These are phyloP conservation scores for Dissophora ornata DNA, from an alignment of 192 early-diverging fungal genomes.

Conservation along the genomic window DNA sequence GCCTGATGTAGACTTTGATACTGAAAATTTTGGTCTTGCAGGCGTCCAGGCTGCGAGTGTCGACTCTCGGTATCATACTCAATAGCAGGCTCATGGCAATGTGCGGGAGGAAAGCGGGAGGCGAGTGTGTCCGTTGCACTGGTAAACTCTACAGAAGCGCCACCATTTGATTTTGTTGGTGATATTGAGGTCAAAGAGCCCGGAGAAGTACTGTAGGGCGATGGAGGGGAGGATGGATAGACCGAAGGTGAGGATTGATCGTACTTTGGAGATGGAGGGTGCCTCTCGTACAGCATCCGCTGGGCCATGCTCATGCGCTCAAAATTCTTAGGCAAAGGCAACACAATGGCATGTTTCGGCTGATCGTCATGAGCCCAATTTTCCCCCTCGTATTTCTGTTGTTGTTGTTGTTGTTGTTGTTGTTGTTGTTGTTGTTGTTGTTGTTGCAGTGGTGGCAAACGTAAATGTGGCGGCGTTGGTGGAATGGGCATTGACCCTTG, in stretches of 20 bases:
- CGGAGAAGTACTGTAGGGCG: background rate
- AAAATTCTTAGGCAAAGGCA: constrained; percentile 7
- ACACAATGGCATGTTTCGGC: constrained; percentile 2
- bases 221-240: background rate
- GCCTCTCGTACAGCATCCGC: constrained; percentile 28
- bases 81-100: no score
- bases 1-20: background rate
- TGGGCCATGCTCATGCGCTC: constrained; percentile 30
- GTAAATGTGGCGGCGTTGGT: constrained; percentile 22
- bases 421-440: background rate
- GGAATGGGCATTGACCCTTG: background rate
- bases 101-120: no score
- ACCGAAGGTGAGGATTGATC: background rate
- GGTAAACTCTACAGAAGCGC: no score
- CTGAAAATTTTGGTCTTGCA: no score
- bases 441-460: background rate
- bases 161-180: no score
- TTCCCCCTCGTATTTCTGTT: background rate
- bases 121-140: background rate
- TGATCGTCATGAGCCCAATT: background rate
- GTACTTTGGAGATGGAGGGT: constrained; percentile 27
- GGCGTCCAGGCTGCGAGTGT: no score
- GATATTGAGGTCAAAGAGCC: background rate
- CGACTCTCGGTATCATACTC: no score
- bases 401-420: background rate